These are phyloP conservation scores for Sungouiozyma ichnusensis DNA, from an alignment of 805 yeast genomes.

Conservation along the genomic window DNA sequence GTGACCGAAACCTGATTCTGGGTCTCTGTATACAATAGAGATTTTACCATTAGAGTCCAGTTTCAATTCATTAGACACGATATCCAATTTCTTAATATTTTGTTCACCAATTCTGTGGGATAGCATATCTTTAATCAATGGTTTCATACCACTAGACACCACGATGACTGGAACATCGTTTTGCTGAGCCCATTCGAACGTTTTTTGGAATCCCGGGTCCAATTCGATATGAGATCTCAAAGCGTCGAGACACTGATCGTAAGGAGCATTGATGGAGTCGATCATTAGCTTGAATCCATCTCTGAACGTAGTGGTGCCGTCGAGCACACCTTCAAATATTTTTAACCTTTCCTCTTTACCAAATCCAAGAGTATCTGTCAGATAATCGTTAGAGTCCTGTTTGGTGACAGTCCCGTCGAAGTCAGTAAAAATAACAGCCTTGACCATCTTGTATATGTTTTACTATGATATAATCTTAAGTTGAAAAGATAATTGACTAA, in stretches of 20 bases:
- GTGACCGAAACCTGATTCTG: constrained; percentile 79
- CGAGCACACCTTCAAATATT: constrained; percentile 62
- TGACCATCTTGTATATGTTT: constrained; percentile 21
- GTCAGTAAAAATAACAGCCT: constrained; percentile 88
- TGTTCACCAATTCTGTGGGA: constrained; percentile 66
- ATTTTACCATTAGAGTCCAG: constrained; percentile 50
- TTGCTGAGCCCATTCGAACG: constrained; percentile 67
- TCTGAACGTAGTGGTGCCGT: constrained; percentile 58
- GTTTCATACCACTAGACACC: constrained; percentile 89
- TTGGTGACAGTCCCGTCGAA: constrained; percentile 97
- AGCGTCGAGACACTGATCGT: constrained; percentile 68
- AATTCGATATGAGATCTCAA: constrained; percentile 57
- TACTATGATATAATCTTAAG: not conserved
- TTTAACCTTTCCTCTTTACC: constrained; percentile 58
- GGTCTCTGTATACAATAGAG: constrained; percentile 76
- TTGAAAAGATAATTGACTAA: not conserved
- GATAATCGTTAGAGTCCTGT: constrained; percentile 87
- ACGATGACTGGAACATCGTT: constrained; percentile 75
- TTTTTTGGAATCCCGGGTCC: constrained; percentile 83
- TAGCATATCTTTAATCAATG: constrained; percentile 73
- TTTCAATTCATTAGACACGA: constrained; percentile 70
- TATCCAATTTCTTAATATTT: constrained; percentile 60
- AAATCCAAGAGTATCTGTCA: constrained; percentile 84
- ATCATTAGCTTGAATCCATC: constrained; percentile 82
- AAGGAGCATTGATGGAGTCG: constrained; percentile 63